These are phyloP conservation scores for Alternaria triticina DNA, from an alignment of 2,329 filamentous ascomycete species.

Conservation along the genomic window DNA sequence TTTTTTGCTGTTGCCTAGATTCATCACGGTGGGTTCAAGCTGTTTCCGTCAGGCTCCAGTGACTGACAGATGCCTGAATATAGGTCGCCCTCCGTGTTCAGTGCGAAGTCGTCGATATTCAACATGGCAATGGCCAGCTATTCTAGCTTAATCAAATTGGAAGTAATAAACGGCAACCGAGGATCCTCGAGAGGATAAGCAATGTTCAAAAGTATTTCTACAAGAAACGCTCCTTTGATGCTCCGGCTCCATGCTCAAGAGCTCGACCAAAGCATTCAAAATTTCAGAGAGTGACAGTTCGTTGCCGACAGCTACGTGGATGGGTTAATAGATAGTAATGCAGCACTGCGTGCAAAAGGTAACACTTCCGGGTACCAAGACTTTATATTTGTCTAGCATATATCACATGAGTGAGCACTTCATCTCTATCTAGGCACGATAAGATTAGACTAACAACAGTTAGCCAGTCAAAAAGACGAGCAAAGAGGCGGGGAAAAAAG, in stretches of 20 bases:
- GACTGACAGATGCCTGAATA: neutral
- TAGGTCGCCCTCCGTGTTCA: neutral
- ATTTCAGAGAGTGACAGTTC: neutral
- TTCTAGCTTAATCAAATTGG: neutral
- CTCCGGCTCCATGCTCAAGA: neutral
- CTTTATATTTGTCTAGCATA: neutral
- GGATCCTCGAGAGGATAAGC: no score
- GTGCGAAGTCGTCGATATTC: neutral
- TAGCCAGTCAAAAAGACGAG: neutral
- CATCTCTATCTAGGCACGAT: neutral
- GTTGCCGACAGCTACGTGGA: neutral
- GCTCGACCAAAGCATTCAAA: neutral
- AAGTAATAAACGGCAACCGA: no score
- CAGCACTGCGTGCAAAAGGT: neutral
- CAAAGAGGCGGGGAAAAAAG: no score
- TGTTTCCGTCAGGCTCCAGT: neutral
- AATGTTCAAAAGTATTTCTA: neutral
- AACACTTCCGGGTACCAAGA: neutral
- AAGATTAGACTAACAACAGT: neutral
- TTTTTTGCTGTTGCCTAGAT: slow-evolving; percentile 8
- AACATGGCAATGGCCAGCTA: neutral
- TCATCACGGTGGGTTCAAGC: neutral
- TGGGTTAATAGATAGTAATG: neutral
- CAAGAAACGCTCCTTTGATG: neutral
- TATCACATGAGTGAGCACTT: rapidly evolving